A percentile compares a stretch with the other conserved stretches of the same genome.
Evolutionary conservation across 768 basidiomycete species (phyloP).

Genomic region (Strobilomyces confusus): DNA sequence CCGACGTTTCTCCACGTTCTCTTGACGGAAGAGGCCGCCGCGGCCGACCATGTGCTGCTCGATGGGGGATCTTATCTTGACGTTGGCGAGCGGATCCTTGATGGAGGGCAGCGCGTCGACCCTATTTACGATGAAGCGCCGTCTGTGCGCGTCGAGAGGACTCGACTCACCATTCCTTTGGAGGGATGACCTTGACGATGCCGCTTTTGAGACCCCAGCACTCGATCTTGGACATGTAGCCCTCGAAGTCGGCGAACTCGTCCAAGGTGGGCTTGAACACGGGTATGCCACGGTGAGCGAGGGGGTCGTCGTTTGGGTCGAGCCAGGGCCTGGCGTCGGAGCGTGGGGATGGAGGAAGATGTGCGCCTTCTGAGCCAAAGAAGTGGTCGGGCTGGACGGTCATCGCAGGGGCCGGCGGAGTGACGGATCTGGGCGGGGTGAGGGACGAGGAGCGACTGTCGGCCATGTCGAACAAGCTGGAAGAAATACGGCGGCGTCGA

Average conservation of each 20-base stretch:
- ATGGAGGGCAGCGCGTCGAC: constrained; percentile 67
- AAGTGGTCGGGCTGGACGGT: constrained; percentile 80
- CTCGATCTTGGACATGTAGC: constrained; percentile 80
- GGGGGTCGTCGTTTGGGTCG: constrained; percentile 74
- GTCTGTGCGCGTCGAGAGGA: constrained; percentile 12
- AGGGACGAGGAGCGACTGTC: constrained; percentile 30
- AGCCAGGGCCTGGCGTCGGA: constrained; percentile 65
- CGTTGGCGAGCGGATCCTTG: constrained; percentile 59
- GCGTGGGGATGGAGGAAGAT: constrained; percentile 54
- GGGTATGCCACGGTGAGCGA: constrained; percentile 86
- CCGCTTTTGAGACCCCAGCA: constrained; percentile 89
- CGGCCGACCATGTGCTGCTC: constrained; percentile 90
- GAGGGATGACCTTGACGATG: constrained; percentile 95
- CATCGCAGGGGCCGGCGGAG: constrained; percentile 38
- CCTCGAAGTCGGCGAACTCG: constrained; percentile 91
- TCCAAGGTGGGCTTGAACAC: constrained; percentile 94
- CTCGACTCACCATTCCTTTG: constrained; percentile 78
- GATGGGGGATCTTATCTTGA: constrained; percentile 87
- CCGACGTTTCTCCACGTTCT: constrained; percentile 87
- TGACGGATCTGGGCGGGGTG: constrained; percentile 46
- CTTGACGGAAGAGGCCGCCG: constrained; percentile 82
- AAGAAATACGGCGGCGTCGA: background rate
- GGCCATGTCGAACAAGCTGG: constrained; percentile 22
- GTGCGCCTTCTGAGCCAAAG: constrained; percentile 51
- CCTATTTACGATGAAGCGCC: constrained; percentile 41